Percentiles rank a stretch among this genome's conserved stretches.
These are phyloP conservation scores for Hypoxylon fuscum DNA, from an alignment of 495 filamentous ascomycete genomes.

Conservation along the genomic window DNA sequence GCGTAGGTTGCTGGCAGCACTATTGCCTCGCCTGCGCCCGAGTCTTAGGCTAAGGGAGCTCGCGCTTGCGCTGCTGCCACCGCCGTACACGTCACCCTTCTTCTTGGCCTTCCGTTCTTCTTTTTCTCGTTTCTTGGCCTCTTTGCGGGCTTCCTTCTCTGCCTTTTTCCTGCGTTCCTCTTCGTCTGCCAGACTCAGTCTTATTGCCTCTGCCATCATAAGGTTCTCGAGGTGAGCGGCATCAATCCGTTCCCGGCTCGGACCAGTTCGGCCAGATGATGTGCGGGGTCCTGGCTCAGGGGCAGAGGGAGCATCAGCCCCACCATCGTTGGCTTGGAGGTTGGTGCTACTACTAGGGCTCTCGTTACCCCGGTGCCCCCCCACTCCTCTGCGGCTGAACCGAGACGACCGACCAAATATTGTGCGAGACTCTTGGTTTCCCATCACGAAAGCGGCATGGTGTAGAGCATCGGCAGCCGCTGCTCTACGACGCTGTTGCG, in stretches of 20 bases:
- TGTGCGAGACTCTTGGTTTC: conserved; percentile 60
- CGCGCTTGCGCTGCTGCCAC: conserved; percentile 60
- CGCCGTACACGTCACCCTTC: conserved; percentile 58
- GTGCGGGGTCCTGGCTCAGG: conserved; percentile 36
- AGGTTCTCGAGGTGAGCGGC: conserved; percentile 84
- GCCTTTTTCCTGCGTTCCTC: conserved; percentile 85
- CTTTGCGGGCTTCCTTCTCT: conserved; percentile 82
- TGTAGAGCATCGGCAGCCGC: conserved; percentile 95
- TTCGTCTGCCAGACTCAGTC: conserved; percentile 86
- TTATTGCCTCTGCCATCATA: conserved; percentile 98
- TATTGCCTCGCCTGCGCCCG: conserved; percentile 63
- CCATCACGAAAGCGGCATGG: conserved; percentile 93
- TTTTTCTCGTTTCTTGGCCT: conserved; percentile 83
- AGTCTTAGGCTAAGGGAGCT: conserved; percentile 61
- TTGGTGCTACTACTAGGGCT: conserved; percentile 42
- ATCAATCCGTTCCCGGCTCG: conserved; percentile 34
- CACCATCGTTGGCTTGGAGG: conserved; percentile 44
- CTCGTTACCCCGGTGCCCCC: conserved; percentile 45
- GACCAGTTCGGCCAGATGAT: conserved; percentile 27
- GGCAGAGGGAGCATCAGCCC: conserved; percentile 36
- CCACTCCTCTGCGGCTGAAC: conserved; percentile 60
- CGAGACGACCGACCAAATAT: conserved; percentile 53
- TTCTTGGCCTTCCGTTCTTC: conserved; percentile 83
- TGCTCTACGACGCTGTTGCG: conserved; percentile 83
- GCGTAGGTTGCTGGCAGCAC: conserved; percentile 59